These are phyloP conservation scores for Malbranchea zuffiana DNA, from an alignment of 2,329 filamentous ascomycete species.

Conservation along the genomic window DNA sequence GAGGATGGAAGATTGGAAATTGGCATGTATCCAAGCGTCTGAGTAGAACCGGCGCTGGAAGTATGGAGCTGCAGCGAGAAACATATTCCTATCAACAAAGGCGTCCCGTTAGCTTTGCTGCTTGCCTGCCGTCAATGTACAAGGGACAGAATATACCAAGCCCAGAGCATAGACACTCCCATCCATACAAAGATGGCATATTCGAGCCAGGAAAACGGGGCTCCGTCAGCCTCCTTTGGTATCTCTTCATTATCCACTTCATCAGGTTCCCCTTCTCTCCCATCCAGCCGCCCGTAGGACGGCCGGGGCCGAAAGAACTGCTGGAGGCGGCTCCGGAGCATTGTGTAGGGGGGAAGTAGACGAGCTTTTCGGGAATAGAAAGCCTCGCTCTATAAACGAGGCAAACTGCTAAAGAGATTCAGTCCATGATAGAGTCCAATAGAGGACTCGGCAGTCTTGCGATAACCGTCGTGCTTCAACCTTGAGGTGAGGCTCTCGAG, in stretches of 20 bases:
- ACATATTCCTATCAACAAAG: conserved; percentile 73
- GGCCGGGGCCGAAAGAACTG: conserved; percentile 23
- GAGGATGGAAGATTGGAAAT: conserved; percentile 84
- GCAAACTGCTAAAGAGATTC: no score
- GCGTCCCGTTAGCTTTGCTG: background rate
- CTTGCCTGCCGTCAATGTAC: background rate
- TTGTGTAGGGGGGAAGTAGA: conserved; percentile 1
- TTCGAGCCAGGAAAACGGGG: conserved; percentile 67
- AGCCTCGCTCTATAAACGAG: no score
- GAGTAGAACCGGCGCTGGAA: conserved; percentile 71
- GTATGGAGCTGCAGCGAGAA: conserved; percentile 86
- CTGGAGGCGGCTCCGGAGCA: conserved; percentile 28
- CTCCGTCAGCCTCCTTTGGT: conserved; percentile 6
- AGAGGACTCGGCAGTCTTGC: no score
- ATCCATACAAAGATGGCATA: conserved; percentile 77
- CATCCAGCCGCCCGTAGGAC: conserved; percentile 22
- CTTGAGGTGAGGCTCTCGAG: no score
- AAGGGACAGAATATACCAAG: conserved; percentile 54
- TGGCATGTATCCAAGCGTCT: conserved; percentile 58
- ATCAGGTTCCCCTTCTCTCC: conserved; percentile 17
- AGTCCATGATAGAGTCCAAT: no score
- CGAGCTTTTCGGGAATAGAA: background rate
- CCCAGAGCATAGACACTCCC: conserved; percentile 92
- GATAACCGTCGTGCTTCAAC: no score
- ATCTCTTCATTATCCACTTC: conserved; percentile 24